Conservation (phyloP, 2,329 filamentous ascomycete genomes). For the Phyllachora maydis region DNA sequence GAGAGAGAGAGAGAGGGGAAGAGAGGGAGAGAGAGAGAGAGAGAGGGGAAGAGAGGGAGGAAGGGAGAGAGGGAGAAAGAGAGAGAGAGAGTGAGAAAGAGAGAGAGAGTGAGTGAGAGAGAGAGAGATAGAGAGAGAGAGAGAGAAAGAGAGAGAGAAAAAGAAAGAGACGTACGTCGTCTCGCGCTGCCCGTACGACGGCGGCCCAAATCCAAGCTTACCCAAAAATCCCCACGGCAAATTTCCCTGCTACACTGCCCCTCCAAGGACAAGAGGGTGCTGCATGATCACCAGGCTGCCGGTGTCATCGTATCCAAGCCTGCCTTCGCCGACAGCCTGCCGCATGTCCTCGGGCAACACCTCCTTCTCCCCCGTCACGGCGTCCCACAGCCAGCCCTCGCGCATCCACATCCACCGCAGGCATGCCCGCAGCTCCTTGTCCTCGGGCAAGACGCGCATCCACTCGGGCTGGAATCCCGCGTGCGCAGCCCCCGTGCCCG, state of each 20-base stretch:
- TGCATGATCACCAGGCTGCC: constrained; percentile 23
- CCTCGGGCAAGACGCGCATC: constrained; percentile 64
- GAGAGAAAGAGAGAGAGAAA: too few relatives aligned
- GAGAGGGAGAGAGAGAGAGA: too few relatives aligned
- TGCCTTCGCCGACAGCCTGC: constrained; percentile 31
- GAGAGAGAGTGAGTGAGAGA: too few relatives aligned
- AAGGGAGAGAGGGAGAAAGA: too few relatives aligned
- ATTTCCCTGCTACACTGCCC: constrained; percentile 1
- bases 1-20: too few relatives aligned
- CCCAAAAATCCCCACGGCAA: background rate
- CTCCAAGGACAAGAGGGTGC: background rate
- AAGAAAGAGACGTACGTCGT: background rate
- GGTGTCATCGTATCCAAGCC: constrained; percentile 31
- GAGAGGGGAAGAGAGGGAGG: too few relatives aligned
- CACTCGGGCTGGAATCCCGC: constrained; percentile 61
- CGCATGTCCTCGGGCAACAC: constrained; percentile 30
- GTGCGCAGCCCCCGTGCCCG: constrained; percentile 27
- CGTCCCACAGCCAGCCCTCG: constrained; percentile 70
- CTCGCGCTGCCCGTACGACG: background rate
- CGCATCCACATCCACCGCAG: constrained; percentile 83
- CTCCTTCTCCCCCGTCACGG: constrained; percentile 40
- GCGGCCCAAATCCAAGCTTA: background rate
- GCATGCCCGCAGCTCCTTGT: constrained; percentile 80
- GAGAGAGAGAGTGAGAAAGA: too few relatives aligned
- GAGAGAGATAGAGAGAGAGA: too few relatives aligned